These are phyloP conservation scores for Chlamydomonas sp. DNA, from an alignment of 139 green algal genomes.

Conservation along the genomic window DNA sequence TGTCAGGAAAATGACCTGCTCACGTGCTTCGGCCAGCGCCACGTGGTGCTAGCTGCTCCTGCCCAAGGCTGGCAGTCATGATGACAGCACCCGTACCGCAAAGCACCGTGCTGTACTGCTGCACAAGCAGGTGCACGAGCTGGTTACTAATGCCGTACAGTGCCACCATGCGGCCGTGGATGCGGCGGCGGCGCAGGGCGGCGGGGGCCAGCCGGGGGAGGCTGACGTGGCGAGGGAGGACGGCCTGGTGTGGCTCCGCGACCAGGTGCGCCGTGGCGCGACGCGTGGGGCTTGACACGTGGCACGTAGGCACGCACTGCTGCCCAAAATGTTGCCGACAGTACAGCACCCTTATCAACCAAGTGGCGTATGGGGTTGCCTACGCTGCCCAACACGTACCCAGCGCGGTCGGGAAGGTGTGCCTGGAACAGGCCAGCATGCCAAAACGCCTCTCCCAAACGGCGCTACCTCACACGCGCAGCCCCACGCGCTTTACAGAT, in stretches of 20 bases:
- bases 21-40: neutral
- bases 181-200: neutral
- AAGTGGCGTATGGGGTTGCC: too few species aligned
- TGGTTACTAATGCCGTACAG: constrained; percentile 26
- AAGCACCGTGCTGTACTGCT: neutral
- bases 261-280: constrained; percentile 3
- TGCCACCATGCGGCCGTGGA: constrained; percentile 12
- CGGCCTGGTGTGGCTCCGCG: constrained; percentile 20
- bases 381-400: too few species aligned
- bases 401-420: neutral
- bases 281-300: too few species aligned
- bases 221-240: constrained; percentile 21
- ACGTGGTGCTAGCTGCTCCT: neutral
- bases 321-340: too few species aligned
- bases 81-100: too few species aligned
- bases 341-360: too few species aligned
- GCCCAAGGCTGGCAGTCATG: too few species aligned
- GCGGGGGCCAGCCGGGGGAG: neutral
- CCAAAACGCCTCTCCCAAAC: neutral
- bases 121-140: constrained; percentile 28
- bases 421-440: neutral
- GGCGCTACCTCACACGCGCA: neutral
- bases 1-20: neutral
- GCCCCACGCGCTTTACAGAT: neutral
- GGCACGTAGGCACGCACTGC: too few species aligned